Evolutionary conservation across 768 basidiomycete genomes (phyloP).

Genomic region (Phlegmacium glaucopus): DNA sequence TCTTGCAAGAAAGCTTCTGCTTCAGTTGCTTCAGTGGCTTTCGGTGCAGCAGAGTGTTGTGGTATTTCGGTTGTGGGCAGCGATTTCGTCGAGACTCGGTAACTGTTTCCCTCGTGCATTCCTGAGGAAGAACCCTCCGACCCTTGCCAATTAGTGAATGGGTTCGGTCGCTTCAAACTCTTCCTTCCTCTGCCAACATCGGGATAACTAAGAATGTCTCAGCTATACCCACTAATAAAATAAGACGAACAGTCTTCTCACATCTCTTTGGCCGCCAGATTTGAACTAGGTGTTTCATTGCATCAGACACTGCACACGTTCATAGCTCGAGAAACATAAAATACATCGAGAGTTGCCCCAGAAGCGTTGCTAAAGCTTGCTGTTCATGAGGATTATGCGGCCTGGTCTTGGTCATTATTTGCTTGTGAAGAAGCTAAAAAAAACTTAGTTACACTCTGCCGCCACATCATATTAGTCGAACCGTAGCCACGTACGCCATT

Average conservation of each 20-base stretch:
- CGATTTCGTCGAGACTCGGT: too few relatives aligned
- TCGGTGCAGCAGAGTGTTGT: not conserved
- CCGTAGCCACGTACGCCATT: constrained; percentile 17
- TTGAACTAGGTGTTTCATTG: too few relatives aligned
- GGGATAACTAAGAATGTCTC: too few relatives aligned
- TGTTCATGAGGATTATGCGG: constrained; percentile 8
- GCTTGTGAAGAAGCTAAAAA: constrained; percentile 17
- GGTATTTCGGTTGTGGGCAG: not conserved
- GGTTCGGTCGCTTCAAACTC: too few relatives aligned
- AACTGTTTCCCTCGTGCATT: too few relatives aligned
- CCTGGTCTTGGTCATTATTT: constrained; percentile 11
- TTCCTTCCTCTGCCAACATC: too few relatives aligned
- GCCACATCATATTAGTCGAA: not conserved
- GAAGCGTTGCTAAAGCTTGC: constrained; percentile 4
- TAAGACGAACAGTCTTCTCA: not conserved
- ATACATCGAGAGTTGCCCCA: constrained; percentile 30
- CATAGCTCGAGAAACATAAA: not conserved
- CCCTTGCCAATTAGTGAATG: too few relatives aligned
- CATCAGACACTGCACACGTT: not conserved
- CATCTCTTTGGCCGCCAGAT: not conserved
- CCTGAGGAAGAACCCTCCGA: too few relatives aligned
- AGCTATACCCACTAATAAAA: not conserved
- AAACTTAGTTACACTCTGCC: constrained; percentile 2
- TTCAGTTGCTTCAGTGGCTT: constrained; percentile 3
- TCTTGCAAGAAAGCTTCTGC: constrained; percentile 3